Evolutionary conservation across 257 asterid species (phyloP).

Genomic region (Rehmannia glutinosa): DNA sequence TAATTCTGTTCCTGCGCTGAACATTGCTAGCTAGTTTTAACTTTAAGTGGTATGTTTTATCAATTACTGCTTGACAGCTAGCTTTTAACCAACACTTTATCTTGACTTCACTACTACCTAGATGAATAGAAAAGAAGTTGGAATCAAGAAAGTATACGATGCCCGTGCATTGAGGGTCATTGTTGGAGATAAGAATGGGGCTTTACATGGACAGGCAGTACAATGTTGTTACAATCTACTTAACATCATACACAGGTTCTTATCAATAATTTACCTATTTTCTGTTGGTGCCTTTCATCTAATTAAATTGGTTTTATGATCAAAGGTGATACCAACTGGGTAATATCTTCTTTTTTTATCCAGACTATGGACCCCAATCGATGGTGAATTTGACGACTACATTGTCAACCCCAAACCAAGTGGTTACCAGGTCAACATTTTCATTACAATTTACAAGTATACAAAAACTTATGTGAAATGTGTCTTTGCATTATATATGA

Average conservation of each 20-base stretch:
- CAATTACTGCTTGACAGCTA: constrained; percentile 12
- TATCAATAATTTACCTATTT: constrained; percentile 1
- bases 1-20: not conserved
- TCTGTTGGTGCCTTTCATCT: not conserved
- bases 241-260: constrained; percentile 79
- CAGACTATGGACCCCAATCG: constrained; percentile 94
- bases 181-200: constrained; percentile 91
- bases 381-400: constrained; percentile 93
- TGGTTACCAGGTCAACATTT: constrained; percentile 84
- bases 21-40: constrained; percentile 6
- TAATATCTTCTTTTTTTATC: constrained; percentile 11
- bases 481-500: constrained; percentile 21
- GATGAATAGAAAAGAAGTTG: constrained; percentile 94
- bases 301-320: constrained; percentile 9
- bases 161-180: constrained; percentile 94
- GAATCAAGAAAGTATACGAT: constrained; percentile 74
- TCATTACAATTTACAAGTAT: not conserved
- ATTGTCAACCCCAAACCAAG: constrained; percentile 95
- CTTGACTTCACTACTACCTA: constrained; percentile 29
- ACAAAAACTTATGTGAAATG: not conserved
- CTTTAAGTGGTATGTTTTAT: constrained; percentile 18
- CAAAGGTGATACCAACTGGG: constrained; percentile 1
- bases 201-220: constrained; percentile 93
- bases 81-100: constrained; percentile 15
- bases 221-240: constrained; percentile 93